A percentile compares a stretch with the other conserved stretches of the same genome.
Evolutionary conservation across 345 rosid genomes (phyloP).

Genomic region (Lepidium didymum): DNA sequence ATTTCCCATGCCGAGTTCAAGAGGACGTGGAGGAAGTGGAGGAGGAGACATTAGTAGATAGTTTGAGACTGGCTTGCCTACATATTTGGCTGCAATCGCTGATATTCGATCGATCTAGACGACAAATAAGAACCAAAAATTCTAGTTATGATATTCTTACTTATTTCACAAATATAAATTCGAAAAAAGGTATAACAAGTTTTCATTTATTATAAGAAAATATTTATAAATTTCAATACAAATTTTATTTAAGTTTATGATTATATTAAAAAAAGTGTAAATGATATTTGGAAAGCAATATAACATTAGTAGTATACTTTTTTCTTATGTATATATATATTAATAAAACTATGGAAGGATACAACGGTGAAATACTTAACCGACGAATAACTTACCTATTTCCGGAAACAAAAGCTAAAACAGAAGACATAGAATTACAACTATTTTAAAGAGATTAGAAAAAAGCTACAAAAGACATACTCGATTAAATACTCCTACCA

Average conservation of each 20-base stretch:
- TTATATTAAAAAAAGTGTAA: background rate
- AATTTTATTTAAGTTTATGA: background rate
- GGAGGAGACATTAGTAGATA: slow-evolving; percentile 67
- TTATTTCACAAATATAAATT: background rate
- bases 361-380: too few relatives aligned
- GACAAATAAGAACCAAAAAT: background rate
- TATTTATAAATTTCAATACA: background rate
- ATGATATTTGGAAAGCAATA: background rate
- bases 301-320: background rate
- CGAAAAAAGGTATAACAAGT: too few relatives aligned
- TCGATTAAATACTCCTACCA: too few relatives aligned
- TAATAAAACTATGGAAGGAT: too few relatives aligned
- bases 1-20: slow-evolving; percentile 59
- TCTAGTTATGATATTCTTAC: background rate
- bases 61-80: slow-evolving; percentile 82
- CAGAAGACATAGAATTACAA: too few relatives aligned
- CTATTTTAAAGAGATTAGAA: too few relatives aligned
- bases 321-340: too few relatives aligned
- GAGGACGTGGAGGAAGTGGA: slow-evolving; percentile 47
- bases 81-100: slow-evolving; percentile 88
- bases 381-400: too few relatives aligned
- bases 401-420: too few relatives aligned
- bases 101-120: slow-evolving; percentile 82
- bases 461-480: too few relatives aligned
- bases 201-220: too few relatives aligned